A percentile compares a stretch with the other conserved stretches of the same genome.
Evolutionary conservation across 179 eudicot genomes (phyloP).

Genomic region (Camellia oleifera): DNA sequence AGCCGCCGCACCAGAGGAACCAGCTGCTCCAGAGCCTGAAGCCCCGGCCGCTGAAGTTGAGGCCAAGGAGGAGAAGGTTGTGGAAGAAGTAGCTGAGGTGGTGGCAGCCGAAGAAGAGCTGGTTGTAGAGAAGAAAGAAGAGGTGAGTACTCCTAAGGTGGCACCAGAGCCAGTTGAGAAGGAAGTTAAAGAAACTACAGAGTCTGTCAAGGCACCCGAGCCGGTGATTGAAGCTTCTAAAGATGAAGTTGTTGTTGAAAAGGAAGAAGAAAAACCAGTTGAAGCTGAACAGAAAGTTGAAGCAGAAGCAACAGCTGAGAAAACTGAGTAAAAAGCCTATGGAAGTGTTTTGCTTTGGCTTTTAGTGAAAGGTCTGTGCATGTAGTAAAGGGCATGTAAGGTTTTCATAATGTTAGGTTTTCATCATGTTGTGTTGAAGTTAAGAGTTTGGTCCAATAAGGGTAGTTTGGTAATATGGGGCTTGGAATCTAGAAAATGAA

Average conservation of each 20-base stretch:
- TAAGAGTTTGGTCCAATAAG: neutral
- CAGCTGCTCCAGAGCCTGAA: neutral
- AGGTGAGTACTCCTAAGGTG: constrained; percentile 33
- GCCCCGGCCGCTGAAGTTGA: neutral
- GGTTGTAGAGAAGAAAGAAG: constrained; percentile 19
- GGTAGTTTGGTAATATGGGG: neutral
- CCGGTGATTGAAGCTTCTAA: constrained; percentile 1
- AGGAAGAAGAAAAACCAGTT: constrained; percentile 15
- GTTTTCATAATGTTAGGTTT: neutral
- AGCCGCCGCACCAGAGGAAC: constrained; percentile 10
- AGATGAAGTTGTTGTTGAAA: constrained; percentile 18
- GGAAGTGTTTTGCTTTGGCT: neutral
- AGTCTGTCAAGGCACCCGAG: neutral
- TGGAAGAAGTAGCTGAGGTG: constrained; percentile 14
- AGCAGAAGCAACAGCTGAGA: constrained; percentile 12
- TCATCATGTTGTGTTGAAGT: too few relatives aligned
- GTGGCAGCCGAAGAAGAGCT: constrained; percentile 5
- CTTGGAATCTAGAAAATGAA: neutral
- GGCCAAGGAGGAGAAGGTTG: neutral
- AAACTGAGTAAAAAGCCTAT: constrained; percentile 8
- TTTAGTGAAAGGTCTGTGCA: neutral
- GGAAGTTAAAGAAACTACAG: constrained; percentile 4
- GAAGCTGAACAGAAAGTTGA: constrained; percentile 12
- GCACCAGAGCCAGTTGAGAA: constrained; percentile 32
- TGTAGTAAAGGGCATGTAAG: neutral